These are phyloP conservation scores for Entomortierella chlamydospora DNA, from an alignment of 192 early-diverging fungal species.

Conservation along the genomic window DNA sequence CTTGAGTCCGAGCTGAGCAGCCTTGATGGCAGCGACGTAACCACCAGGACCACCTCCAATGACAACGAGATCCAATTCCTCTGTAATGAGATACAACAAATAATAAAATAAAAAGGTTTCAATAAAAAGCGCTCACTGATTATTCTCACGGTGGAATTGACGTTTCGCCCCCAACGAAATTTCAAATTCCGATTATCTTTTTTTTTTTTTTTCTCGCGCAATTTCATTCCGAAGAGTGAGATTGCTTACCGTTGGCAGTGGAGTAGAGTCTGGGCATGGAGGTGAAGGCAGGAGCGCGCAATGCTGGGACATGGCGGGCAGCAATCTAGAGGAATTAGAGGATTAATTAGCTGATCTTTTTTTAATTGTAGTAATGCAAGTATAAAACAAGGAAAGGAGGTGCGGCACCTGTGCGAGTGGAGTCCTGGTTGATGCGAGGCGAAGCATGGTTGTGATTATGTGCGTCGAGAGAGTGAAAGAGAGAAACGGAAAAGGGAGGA, in stretches of 20 bases:
- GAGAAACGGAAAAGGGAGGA: slow-evolving; percentile 3
- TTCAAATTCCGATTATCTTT: background rate
- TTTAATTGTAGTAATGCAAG: background rate
- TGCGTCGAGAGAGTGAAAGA: slow-evolving; percentile 8
- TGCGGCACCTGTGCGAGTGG: slow-evolving; percentile 41
- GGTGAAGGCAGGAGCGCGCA: slow-evolving; percentile 47
- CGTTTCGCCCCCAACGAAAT: slow-evolving; percentile 19
- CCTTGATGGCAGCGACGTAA: slow-evolving; percentile 99
- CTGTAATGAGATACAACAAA: slow-evolving; percentile 7
- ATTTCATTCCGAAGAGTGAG: background rate
- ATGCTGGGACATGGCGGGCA: slow-evolving; percentile 39
- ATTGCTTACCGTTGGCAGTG: slow-evolving; percentile 38
- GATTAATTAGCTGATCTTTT: background rate
- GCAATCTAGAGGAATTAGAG: slow-evolving; percentile 32
- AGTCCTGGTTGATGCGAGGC: slow-evolving; percentile 41
- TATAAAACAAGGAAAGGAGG: background rate
- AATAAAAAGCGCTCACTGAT: background rate
- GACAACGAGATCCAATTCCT: slow-evolving; percentile 84
- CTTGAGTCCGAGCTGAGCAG: slow-evolving; percentile 97
- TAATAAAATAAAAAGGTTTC: slow-evolving; percentile 8
- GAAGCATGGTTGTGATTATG: slow-evolving; percentile 38
- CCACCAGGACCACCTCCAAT: slow-evolving; percentile 98
- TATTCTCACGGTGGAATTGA: slow-evolving; percentile 37
- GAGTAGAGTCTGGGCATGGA: slow-evolving; percentile 55
- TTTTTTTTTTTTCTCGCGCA: background rate